Evolutionary conservation across 176 grass and related monocot species (phyloP).

Genomic region (Cenchrus fungigraminus): DNA sequence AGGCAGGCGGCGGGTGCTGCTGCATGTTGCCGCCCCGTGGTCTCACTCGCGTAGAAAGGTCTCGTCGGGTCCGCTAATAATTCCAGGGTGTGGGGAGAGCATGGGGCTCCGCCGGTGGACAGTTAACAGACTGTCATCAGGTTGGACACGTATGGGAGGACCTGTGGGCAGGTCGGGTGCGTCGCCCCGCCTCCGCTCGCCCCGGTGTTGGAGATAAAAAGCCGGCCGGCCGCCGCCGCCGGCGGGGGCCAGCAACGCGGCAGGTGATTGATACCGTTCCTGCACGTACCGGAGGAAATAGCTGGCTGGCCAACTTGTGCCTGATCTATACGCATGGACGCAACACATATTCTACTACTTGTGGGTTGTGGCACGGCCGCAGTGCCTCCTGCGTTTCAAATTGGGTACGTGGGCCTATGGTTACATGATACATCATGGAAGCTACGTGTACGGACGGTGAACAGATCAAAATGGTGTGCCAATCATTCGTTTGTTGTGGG

Average conservation of each 20-base stretch:
- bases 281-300: neutral
- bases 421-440: neutral
- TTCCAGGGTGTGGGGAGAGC: neutral
- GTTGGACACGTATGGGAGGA: constrained; percentile 16
- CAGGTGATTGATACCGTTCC: constrained; percentile 9
- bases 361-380: neutral
- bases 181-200: neutral
- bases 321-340: neutral
- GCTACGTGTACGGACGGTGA: neutral
- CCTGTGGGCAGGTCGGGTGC: neutral
- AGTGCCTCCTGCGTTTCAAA: neutral
- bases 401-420: neutral
- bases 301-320: constrained; percentile 44
- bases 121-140: constrained; percentile 25
- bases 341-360: too few species aligned
- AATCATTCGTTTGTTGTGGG: neutral
- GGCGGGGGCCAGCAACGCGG: neutral
- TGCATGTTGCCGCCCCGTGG: neutral
- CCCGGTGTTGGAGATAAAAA: neutral
- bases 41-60: neutral
- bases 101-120: constrained; percentile 19
- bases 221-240: neutral
- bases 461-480: neutral
- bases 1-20: neutral
- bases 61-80: neutral